phyloP scores from a whole-genome alignment of 805 yeast species.

The Starmerella apis region DNA sequence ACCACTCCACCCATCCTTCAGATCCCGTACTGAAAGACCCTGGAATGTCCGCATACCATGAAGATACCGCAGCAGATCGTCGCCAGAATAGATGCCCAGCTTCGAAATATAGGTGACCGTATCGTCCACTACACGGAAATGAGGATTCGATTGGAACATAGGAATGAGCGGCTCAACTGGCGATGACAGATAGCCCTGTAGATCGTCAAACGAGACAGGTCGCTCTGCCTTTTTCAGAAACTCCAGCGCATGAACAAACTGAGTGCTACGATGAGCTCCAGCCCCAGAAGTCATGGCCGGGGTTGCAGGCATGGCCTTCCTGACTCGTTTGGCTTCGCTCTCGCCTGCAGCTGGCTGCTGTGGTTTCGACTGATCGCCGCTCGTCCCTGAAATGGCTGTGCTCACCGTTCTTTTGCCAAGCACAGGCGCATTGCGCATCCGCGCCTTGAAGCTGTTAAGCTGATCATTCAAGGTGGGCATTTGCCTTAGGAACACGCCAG shows the following conservation, averaged over 20 bases:
- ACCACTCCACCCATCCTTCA: conserved; percentile 89
- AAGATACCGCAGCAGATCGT: conserved; percentile 62
- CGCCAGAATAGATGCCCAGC: conserved; percentile 74
- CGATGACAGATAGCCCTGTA: conserved; percentile 55
- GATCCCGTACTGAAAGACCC: conserved; percentile 72
- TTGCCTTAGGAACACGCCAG: neutral
- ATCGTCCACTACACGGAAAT: conserved; percentile 57
- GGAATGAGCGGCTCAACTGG: conserved; percentile 58
- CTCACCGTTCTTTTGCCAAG: conserved; percentile 30
- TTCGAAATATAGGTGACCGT: conserved; percentile 80
- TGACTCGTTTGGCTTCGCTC: conserved; percentile 23
- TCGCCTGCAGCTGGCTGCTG: conserved; percentile 16
- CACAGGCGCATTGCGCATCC: conserved; percentile 49
- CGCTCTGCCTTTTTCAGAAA: conserved; percentile 59
- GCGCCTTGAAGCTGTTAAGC: conserved; percentile 54
- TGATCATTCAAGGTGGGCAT: conserved; percentile 42
- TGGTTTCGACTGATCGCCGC: neutral
- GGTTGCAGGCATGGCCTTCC: conserved; percentile 23
- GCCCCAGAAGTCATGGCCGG: conserved; percentile 21
- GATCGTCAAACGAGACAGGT: conserved; percentile 55
- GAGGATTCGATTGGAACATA: conserved; percentile 61
- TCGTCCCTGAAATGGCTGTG: conserved; percentile 7
- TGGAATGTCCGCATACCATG: conserved; percentile 75
- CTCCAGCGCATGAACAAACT: conserved; percentile 83
- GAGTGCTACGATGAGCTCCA: conserved; percentile 67